These are phyloP conservation scores for Neurospora sp. DNA, from an alignment of 495 filamentous ascomycete genomes.

Conservation along the genomic window DNA sequence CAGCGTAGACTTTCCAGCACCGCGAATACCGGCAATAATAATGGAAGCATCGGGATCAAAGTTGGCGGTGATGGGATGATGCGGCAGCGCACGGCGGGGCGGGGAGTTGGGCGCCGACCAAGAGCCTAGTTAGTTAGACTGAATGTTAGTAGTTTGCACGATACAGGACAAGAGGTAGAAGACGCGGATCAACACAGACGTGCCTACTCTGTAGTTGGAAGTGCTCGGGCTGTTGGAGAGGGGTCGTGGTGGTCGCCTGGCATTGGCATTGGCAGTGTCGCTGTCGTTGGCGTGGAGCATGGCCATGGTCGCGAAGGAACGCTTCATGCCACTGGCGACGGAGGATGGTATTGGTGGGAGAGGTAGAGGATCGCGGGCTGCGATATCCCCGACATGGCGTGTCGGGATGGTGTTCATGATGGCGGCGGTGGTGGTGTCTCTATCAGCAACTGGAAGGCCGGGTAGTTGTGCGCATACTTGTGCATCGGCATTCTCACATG, in stretches of 20 bases:
- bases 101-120: constrained; percentile 7
- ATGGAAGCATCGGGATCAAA: constrained; percentile 54
- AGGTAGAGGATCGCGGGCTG: not conserved
- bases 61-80: not conserved
- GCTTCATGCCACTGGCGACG: constrained; percentile 13
- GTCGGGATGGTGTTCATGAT: not conserved
- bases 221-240: not conserved
- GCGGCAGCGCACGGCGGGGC: not conserved
- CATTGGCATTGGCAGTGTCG: not conserved
- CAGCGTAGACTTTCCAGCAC: constrained; percentile 61
- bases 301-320: constrained; percentile 16
- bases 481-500: not conserved
- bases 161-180: not conserved
- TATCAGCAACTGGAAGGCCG: not conserved
- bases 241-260: not conserved
- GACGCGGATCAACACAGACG: not conserved
- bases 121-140: not conserved
- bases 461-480: not conserved
- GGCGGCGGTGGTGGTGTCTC: not conserved
- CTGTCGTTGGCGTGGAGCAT: not conserved
- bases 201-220: not conserved
- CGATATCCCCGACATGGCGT: not conserved
- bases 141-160: not conserved
- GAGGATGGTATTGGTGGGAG: constrained; percentile 7
- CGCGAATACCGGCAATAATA: constrained; percentile 57